These are phyloP conservation scores for Sporothrix inflata DNA, from an alignment of 2,329 filamentous ascomycete species.

Conservation along the genomic window DNA sequence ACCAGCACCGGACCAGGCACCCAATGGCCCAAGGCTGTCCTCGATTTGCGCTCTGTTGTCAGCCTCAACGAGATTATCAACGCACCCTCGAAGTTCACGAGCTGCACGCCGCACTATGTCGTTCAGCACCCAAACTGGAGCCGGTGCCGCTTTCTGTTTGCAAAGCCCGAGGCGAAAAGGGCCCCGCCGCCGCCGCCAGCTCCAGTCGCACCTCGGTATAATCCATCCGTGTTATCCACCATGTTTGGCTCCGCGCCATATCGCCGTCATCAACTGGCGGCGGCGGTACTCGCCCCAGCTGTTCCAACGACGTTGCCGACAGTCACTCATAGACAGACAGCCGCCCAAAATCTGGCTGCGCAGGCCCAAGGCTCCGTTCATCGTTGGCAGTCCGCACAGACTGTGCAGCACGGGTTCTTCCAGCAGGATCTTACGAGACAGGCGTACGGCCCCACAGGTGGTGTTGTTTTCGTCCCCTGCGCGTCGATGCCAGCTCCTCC, in stretches of 20 bases:
- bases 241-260: neutral
- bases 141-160: constrained; percentile 81
- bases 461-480: neutral
- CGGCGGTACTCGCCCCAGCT: neutral
- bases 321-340: neutral
- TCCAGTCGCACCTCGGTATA: neutral
- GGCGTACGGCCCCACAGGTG: neutral
- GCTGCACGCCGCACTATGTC: constrained; percentile 65
- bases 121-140: constrained; percentile 82
- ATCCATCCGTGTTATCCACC: neutral
- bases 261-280: neutral
- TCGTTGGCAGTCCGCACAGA: neutral
- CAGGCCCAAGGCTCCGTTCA: neutral
- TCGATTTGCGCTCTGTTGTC: constrained; percentile 63
- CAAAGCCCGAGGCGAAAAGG: neutral
- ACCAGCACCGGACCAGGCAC: too few relatives aligned
- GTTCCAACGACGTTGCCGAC: neutral
- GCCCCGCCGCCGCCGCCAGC: neutral
- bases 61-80: constrained; percentile 89
- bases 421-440: neutral
- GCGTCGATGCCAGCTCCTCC: constrained; percentile 7
- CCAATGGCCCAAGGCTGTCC: constrained; percentile 67
- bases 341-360: neutral
- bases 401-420: neutral
- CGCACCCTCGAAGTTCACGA: constrained; percentile 63